Percentiles rank a stretch among this genome's conserved stretches.
These are phyloP conservation scores for Musa schizocarpa DNA, from an alignment of 176 grass and related monocot species.

Conservation along the genomic window DNA sequence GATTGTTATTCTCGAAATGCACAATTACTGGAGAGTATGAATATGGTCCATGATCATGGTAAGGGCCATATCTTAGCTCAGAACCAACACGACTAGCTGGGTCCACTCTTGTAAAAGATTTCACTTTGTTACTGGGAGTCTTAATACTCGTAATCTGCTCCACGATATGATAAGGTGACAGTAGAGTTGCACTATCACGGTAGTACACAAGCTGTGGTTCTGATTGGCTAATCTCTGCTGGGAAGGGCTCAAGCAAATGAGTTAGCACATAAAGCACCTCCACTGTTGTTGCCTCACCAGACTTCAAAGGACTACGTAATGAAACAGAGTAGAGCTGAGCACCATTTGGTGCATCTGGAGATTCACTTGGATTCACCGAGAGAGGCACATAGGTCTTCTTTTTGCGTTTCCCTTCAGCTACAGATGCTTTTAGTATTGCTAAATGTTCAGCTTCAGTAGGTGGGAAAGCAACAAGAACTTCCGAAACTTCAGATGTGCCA, in stretches of 20 bases:
- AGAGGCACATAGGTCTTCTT: constrained; percentile 27
- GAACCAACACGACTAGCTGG: constrained; percentile 16
- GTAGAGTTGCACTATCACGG: constrained; percentile 23
- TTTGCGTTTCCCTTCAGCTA: constrained; percentile 21
- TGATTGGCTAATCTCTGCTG: constrained; percentile 28
- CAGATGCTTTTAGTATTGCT: constrained; percentile 20
- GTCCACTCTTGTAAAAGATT: constrained; percentile 20
- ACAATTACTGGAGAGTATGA: constrained; percentile 28
- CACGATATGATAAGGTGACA: constrained; percentile 27
- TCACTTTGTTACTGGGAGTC: constrained; percentile 19
- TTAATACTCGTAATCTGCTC: constrained; percentile 16
- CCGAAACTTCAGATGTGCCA: constrained; percentile 17
- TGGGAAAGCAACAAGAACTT: constrained; percentile 24
- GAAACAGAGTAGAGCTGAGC: constrained; percentile 14
- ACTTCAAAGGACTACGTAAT: constrained; percentile 12
- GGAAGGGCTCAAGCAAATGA: constrained; percentile 23
- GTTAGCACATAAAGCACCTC: constrained; percentile 23
- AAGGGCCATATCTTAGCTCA: constrained; percentile 25
- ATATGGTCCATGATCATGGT: constrained; percentile 16
- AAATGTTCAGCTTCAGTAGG: constrained; percentile 25
- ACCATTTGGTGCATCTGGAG: constrained; percentile 15
- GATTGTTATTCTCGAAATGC: constrained; percentile 28
- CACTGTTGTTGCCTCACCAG: constrained; percentile 9
- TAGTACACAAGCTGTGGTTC: constrained; percentile 26
- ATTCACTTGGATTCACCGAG: constrained; percentile 9